Evolutionary conservation across 257 asterid species (phyloP).

Genomic region (Verbascum thapsus): DNA sequence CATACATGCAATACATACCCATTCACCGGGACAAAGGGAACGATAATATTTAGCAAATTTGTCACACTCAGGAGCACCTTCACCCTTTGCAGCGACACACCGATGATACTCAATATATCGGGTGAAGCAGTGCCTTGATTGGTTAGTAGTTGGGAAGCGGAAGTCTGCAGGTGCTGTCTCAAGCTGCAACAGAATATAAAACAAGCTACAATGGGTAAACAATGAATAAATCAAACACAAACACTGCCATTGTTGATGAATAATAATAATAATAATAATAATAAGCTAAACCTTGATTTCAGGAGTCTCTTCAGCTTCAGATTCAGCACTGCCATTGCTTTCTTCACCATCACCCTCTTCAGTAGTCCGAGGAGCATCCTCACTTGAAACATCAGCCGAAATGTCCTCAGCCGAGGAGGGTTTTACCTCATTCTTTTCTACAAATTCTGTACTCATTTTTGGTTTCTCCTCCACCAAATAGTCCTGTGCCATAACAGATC

Average conservation of each 20-base stretch:
- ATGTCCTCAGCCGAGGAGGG: conserved; percentile 40
- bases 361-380: conserved; percentile 42
- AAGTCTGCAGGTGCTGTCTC: conserved; percentile 98
- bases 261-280: too few relatives aligned
- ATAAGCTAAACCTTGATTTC: conserved; percentile 68
- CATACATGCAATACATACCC: conserved; percentile 56
- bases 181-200: conserved; percentile 46
- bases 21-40: conserved; percentile 95
- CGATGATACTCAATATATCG: conserved; percentile 90
- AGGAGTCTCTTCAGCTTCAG: conserved; percentile 67
- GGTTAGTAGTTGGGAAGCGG: conserved; percentile 97
- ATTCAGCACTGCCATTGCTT: conserved; percentile 46
- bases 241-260: neutral
- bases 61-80: conserved; percentile 86
- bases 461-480: conserved; percentile 63
- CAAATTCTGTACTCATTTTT: conserved; percentile 37
- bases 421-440: conserved; percentile 53
- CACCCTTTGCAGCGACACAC: conserved; percentile 94
- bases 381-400: conserved; percentile 48
- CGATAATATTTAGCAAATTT: conserved; percentile 95
- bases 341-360: conserved; percentile 58
- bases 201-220: neutral
- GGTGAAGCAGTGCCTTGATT: conserved; percentile 96
- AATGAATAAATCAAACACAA: conserved; percentile 12
- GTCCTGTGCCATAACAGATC: conserved; percentile 43